phyloP scores from a whole-genome alignment of 2,329 filamentous ascomycete species.

The Ceratocystis harringtonii region DNA sequence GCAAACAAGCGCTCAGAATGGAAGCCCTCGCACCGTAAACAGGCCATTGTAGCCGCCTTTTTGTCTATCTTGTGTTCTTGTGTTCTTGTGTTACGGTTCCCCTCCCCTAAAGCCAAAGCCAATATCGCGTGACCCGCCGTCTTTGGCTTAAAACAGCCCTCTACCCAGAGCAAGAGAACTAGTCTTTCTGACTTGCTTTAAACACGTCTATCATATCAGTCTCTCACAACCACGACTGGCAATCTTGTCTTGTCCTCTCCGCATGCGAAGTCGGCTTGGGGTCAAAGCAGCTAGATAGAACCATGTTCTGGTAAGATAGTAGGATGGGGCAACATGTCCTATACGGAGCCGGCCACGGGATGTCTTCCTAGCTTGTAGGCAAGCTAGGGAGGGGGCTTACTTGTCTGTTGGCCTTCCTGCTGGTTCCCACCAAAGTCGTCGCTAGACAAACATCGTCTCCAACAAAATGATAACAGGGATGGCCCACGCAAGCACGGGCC shows the following conservation, averaged over 20 bases:
- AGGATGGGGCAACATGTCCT: not conserved
- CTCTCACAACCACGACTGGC: not conserved
- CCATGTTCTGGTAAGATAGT: not conserved
- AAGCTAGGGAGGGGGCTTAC: not conserved
- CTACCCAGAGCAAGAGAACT: too few relatives aligned
- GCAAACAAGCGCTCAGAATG: not conserved
- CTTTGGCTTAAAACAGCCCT: not conserved
- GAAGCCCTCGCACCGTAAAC: not conserved
- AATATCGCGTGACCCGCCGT: not conserved
- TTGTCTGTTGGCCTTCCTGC: not conserved
- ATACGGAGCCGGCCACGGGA: not conserved
- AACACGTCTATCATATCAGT: not conserved
- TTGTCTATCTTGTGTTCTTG: not conserved
- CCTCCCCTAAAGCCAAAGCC: not conserved
- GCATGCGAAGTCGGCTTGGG: not conserved
- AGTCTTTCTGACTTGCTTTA: not conserved
- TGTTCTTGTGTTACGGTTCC: not conserved
- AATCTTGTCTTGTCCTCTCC: not conserved
- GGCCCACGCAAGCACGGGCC: not conserved
- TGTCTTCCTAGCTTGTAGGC: not conserved
- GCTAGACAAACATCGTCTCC: not conserved
- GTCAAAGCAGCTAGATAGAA: not conserved
- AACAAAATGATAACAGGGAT: not conserved
- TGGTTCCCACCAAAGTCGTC: not conserved
- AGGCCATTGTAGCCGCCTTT: constrained; percentile 2